Evolutionary conservation across 148 eudicot genomes (phyloP), one percentile per base, ranked within the genome.

Genomic region (Amaranthus cruentus): DNA sequence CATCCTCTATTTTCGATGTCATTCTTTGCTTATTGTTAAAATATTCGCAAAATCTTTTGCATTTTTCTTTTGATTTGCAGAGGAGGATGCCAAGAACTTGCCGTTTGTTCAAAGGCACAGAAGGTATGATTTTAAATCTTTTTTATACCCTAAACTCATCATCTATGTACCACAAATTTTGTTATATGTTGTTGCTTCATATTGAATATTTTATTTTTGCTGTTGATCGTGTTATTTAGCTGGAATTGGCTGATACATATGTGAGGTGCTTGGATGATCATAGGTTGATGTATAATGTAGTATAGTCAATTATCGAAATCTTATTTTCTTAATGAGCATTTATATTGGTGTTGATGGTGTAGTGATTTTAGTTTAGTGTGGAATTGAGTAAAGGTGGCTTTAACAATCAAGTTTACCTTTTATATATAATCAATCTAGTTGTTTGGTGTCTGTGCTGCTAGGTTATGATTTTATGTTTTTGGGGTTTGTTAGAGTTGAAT

Each of bases 51-150:
- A 14, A 9, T 73, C 0, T 12, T 2, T 12, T 10, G 52, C 44
- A 4, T 46, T 60, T 64, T 10, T 9, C 1, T 2, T 4, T 59
- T 66, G 14, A 67, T 28, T 73, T 77, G 78, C 80, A 89, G 97
- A 92, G 80, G 97, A 92, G 78, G 91, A 92, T 49, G 92, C 86
- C 15, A 88, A 90, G 87, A 88, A 92, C 69, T 92, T 96, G 4
- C 66, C 48, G 0, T 92, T 92, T 75, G 97, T 85, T 46, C 89
- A 92, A 84, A 88, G 96, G 85, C 97, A 92, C 80, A 84, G 80
- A 69, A 78, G 78, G 91, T 87, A 73, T 71, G 18, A 4, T 4
- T 7, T 64, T 38, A 6, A 11, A 5, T 0, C 6, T 47, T 47
- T 46, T 13, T 49, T 61, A 75, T 78, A 82, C 82, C 79, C 77